Evolutionary conservation across 2,329 filamentous ascomycete genomes (phyloP), one percentile per base, ranked within the genome.

Genomic region (Sphaceloma murrayae): DNA sequence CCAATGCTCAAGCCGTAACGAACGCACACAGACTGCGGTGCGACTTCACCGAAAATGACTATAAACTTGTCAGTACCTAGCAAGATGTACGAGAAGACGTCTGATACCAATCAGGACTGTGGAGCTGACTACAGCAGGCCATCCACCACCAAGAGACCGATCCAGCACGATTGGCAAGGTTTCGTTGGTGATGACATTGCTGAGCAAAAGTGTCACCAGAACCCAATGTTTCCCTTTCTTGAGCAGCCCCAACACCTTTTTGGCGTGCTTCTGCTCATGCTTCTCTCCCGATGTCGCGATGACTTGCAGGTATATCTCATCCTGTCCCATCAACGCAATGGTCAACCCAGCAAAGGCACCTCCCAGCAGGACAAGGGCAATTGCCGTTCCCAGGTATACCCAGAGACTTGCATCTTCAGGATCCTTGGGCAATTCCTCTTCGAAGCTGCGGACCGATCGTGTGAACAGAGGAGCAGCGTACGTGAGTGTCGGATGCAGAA

Each of bases 41-140:
- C 83, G 51, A 98, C 79, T 69, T 98, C 91, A 55, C 91, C 91
- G 61, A 98, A 98, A 55, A 98, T 95, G 60, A 98, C 91, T 94
- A 56, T 13, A 36, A 27, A 4, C 18, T 11, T 44, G 47, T 53
- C 47, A 54, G 52, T 36, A n/a, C n/a, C n/a, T n/a, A n/a, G n/a
- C n/a, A n/a, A n/a, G n/a, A n/a, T n/a, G n/a, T n/a, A n/a, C n/a
- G n/a, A n/a, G n/a, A n/a, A n/a, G n/a, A n/a, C n/a, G n/a, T n/a
- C n/a, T n/a, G n/a, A 53, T 77, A 94, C 87, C 88, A 64, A 98
- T 96, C 50, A 96, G 68, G 10, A 93, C 77, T 1, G 91, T 98
- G 68, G 86, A 93, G 56, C 88, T 87, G 43, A 96, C 73, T 16
- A 96, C 86, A 49, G 91, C 91, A 49, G 89, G 88, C 70, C 93